A percentile compares a stretch with the other conserved stretches of the same genome.
phyloP scores from a whole-genome alignment of 805 yeast genomes.

The Lipomyces kockii region DNA sequence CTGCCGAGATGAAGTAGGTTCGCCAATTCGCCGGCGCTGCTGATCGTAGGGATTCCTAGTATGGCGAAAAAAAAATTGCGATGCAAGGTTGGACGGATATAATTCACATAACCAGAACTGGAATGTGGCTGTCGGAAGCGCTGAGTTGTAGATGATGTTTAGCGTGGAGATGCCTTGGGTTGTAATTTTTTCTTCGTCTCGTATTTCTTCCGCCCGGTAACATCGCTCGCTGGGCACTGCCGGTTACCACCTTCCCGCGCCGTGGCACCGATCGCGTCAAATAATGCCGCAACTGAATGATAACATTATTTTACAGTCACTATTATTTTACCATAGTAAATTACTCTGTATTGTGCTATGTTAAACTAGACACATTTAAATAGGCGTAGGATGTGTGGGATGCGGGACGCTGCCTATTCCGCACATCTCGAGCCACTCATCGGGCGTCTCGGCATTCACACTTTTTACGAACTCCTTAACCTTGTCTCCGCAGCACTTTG shows the following conservation, averaged over 20 bases:
- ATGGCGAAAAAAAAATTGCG: not conserved
- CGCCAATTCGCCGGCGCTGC: not conserved
- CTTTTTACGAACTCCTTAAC: not conserved
- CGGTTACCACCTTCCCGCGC: not conserved
- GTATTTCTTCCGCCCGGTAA: not conserved
- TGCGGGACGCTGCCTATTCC: not conserved
- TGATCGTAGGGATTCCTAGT: not conserved
- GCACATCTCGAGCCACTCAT: conserved; percentile 5
- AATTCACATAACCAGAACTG: not conserved
- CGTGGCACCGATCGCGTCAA: too few relatives aligned
- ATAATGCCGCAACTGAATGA: not conserved
- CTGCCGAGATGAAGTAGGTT: not conserved
- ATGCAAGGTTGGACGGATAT: not conserved
- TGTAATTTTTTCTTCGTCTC: not conserved
- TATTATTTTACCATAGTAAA: not conserved
- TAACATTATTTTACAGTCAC: not conserved
- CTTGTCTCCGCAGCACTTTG: not conserved
- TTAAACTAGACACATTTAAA: not conserved
- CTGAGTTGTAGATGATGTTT: not conserved
- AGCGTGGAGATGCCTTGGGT: not conserved
- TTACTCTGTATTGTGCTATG: not conserved
- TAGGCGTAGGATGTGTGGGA: not conserved
- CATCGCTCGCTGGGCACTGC: not conserved
- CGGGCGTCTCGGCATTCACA: not conserved
- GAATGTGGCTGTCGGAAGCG: not conserved